Evolutionary conservation across 75 land plant species (phyloP), one percentile per base, ranked within the genome.

Genomic region (Picea sitchensis): DNA sequence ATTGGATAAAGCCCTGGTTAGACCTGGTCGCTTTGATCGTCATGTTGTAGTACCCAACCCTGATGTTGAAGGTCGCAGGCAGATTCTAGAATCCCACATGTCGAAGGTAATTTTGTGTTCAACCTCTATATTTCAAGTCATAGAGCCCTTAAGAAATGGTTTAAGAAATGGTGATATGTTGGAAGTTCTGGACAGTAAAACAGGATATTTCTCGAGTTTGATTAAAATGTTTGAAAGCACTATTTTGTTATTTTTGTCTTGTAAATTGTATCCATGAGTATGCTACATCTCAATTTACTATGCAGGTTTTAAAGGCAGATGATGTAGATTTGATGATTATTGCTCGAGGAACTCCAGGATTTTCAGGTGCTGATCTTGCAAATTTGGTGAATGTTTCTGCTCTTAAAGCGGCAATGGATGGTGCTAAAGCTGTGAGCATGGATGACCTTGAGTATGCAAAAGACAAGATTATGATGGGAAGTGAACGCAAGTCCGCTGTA

Each of bases 11-110:
- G 99, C 99, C 61, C 82, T 98, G 41, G 92, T 95, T 20, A 87
- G 99, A 63, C 99, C 99, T 80, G 99, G 99, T 6, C 90, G 98
- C 9, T 98, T 98, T 81, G 99, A 98, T 86, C 92, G 98, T 23
- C 96, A 93, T 84, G 91, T 95, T 82, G 99, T 98, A 64, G 99
- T 98, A 56, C 99, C 99, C 44, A 98, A 95, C 83, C 99, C 99
- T 30, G 99, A 98, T 89, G 98, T 98, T 73, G 96, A 95, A 86
- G 99, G 98, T 4, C 87, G 99, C 59, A 83, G 98, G 83, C 98
- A 98, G 84, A 98, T 98, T 79, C 76, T 98, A 88, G 99, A 98
- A 76, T 79, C 89, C 11, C 96, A 98, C 72, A 95, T 98, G 98
- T 84, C 94, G 61, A 98, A 98, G 98, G 99, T 98, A 83, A 59